These are phyloP conservation scores for Penicillium herquei DNA, from an alignment of 495 filamentous ascomycete genomes.

Conservation along the genomic window DNA sequence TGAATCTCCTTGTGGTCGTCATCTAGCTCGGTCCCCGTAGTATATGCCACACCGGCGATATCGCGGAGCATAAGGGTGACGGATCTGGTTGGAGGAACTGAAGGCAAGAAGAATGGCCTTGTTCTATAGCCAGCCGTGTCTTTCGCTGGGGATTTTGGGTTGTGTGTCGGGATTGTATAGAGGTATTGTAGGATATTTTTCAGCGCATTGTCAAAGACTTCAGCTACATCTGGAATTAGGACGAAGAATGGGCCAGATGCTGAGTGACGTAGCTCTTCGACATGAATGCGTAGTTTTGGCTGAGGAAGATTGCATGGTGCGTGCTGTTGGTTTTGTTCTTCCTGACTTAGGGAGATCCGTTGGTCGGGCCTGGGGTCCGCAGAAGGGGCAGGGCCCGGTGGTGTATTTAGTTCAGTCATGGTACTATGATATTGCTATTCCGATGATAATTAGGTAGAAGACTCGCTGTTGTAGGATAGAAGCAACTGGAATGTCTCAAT, in stretches of 20 bases:
- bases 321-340: neutral
- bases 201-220: slow-evolving; percentile 61
- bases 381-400: slow-evolving; percentile 7
- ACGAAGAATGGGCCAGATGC: slow-evolving; percentile 62
- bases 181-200: slow-evolving; percentile 61
- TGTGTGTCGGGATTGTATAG: slow-evolving; percentile 46
- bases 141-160: neutral
- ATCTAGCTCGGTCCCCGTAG: slow-evolving; percentile 78
- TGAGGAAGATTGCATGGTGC: slow-evolving; percentile 23
- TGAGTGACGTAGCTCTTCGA: slow-evolving; percentile 65
- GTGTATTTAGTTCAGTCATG: slow-evolving; percentile 11
- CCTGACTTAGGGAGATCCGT: neutral
- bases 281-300: slow-evolving; percentile 68
- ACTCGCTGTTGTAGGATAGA: too few species aligned
- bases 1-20: slow-evolving; percentile 94
- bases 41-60: slow-evolving; percentile 86
- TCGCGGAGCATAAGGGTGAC: slow-evolving; percentile 83
- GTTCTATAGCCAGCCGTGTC: slow-evolving; percentile 4
- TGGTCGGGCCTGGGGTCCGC: slow-evolving; percentile 9
- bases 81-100: slow-evolving; percentile 61
- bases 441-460: too few species aligned
- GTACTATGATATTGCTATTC: too few species aligned
- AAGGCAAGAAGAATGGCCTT: slow-evolving; percentile 25
- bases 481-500: too few species aligned
- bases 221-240: slow-evolving; percentile 53